Base-by-base conservation (phyloP, 2,329 filamentous ascomycete genomes). In the Uncinocarpus reesii region DNA sequence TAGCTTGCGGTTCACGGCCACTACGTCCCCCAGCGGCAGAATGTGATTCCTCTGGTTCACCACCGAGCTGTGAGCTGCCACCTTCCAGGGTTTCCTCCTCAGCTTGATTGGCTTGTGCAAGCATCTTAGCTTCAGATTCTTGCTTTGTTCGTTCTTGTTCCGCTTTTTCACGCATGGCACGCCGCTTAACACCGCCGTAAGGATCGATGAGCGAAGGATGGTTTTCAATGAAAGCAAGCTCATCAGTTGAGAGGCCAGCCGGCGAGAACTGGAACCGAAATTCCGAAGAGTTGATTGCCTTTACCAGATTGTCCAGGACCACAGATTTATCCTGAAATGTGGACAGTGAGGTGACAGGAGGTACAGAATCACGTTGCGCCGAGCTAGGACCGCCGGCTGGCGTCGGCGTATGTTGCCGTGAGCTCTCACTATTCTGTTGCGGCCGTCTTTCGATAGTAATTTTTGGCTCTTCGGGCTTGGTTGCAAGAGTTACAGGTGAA, bases 11-110 rank as follows among this genome's bases (percentile, higher is more conserved):
- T 52, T 80, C 76, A 56, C 75, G 70, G 32, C 66, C 66, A 42
- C 78, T 76, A 15, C 72, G 71, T 15, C 65, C 60, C 53, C 55
- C 53, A 32, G 43, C 47, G 0, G 63, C 58, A 4, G 61, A 67
- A 18, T 86, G 82, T 53, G 78, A 75, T 56, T 94, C 87, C 62
- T 96, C 90, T 0, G 90, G 90, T 62, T 96, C 90, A 36, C 90
- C 90, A 49, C 90, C 90, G 15, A 96, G 75, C 50, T 93, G 89
- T 50, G 92, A 73, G 62, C 90, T 96, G 11, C 85, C 86, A 56
- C 84, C 84, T 65, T 92, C 88, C 1, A 80, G 79, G 49, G 84
- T 83, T 49, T 86, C 86, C 54, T 95, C 88, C 23, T 75, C 73
- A 37, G 75, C 72, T 3, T 67, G 65, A 13, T 69, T 65, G 20